A percentile compares a stretch with the other conserved stretches of the same genome.
phyloP scores from a whole-genome alignment of 345 rosid species.

The Eucalyptus guilfoylei region DNA sequence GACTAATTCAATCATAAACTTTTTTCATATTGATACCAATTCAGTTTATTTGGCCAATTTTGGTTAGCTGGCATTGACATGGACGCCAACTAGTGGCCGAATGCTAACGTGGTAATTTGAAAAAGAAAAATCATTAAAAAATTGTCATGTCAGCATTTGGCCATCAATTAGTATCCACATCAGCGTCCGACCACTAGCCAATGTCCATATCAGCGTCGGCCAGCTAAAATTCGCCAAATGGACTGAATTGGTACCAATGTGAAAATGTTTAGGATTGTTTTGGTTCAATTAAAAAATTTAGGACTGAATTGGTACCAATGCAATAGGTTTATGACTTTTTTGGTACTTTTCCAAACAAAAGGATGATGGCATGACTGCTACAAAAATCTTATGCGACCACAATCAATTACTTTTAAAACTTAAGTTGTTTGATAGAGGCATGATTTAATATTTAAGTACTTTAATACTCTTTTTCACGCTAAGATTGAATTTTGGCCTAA shows the following conservation, averaged over 20 bases:
- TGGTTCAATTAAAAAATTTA: fast-evolving
- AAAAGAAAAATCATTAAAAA: too few species aligned
- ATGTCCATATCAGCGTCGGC: fast-evolving
- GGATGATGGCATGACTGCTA: background rate
- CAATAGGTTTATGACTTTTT: fast-evolving
- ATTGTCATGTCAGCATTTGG: too few species aligned
- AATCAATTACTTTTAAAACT: background rate
- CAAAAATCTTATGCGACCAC: background rate
- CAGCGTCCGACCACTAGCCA: fast-evolving
- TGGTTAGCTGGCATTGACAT: fast-evolving
- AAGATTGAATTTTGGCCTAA: background rate
- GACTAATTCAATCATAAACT: fast-evolving
- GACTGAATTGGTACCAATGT: fast-evolving
- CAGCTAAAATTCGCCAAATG: fast-evolving
- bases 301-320: fast-evolving
- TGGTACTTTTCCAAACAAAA: background rate
- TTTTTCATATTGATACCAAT: too few species aligned
- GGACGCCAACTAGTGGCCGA: fast-evolving
- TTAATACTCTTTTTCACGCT: background rate
- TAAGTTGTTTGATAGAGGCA: background rate
- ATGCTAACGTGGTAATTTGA: too few species aligned
- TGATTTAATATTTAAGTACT: background rate
- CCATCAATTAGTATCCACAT: too few species aligned
- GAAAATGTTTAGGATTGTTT: too few species aligned
- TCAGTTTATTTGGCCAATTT: fast-evolving